Base-by-base conservation (phyloP, 1,284 basidiomycete genomes). In the Golubevia pallescens region DNA sequence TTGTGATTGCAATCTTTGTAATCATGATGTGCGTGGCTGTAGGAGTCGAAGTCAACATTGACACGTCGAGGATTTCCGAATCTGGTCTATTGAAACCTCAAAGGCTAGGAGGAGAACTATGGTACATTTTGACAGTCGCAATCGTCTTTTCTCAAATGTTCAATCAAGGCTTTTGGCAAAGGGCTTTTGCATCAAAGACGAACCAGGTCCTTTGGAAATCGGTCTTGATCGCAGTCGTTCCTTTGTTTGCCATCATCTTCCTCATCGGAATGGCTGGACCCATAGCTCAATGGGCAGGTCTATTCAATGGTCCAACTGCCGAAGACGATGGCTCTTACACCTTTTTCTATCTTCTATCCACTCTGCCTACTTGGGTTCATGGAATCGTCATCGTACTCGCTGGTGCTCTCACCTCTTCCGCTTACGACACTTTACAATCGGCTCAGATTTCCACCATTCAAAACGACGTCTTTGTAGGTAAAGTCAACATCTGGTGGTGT, bases 121-220 rank as follows among this genome's bases (percentile, higher is more conserved):
- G 80, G 80, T 85, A 80, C 73, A 81, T 85, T 38, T 63, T 85
- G 13, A 63, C 78, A 5, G 76, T 78, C n/a, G 82, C 84, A 13
- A 58, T 86, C 51, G 52, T 83, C 57, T 84, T 84, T 63, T 67
- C 71, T 38, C 81, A 85, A 62, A 83, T 85, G 80, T 81, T 86
- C 70, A 82, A 85, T 70, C 81, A 85, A 65, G 83, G 84, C 52
- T 84, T 81, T 68, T 85, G 84, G 83, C 84, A 86, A 65, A 78
- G 84, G 19, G 78, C 80, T 19, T 86, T 85, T 64, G 83, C 84
- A 0, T 78, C 81, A 14, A 80, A 77, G 72, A 67, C 74, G 66
- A 74, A 85, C 68, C 68, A 62, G 58, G 74, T 75, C 20, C 74
- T 85, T 21, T 81, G 78, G 63, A 48, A 69, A 3, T 83, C 78